These are phyloP conservation scores for Hippophae tibetana DNA, from an alignment of 306 rosid species.

Conservation along the genomic window DNA sequence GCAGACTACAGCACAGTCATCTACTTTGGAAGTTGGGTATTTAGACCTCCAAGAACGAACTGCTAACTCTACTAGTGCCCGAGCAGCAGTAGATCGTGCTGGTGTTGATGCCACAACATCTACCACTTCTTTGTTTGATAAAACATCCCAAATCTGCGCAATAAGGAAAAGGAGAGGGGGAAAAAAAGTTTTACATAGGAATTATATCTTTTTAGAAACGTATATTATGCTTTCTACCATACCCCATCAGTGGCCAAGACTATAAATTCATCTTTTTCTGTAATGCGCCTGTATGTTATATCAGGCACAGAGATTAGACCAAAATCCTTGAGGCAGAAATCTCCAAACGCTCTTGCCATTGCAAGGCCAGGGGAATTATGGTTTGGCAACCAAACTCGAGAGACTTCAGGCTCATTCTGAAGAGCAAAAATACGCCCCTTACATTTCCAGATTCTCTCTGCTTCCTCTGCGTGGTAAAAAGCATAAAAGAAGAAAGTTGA, in stretches of 20 bases:
- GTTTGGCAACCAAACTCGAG: conserved; percentile 79
- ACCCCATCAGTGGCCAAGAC: conserved; percentile 92
- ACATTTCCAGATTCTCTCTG: conserved; percentile 53
- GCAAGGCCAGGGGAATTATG: conserved; percentile 78
- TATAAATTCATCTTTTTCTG: conserved; percentile 60
- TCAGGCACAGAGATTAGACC: conserved; percentile 78
- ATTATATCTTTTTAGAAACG: neutral
- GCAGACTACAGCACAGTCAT: conserved; percentile 92
- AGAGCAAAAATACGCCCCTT: conserved; percentile 80
- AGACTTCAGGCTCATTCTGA: conserved; percentile 40
- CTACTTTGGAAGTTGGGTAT: conserved; percentile 92
- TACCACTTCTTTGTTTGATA: conserved; percentile 88
- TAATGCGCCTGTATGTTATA: conserved; percentile 34
- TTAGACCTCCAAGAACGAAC: conserved; percentile 72
- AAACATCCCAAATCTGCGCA: conserved; percentile 90
- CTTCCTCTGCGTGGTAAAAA: conserved; percentile 45
- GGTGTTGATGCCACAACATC: conserved; percentile 72
- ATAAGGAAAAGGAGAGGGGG: neutral
- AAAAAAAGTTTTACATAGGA: neutral
- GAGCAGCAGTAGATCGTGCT: conserved; percentile 59
- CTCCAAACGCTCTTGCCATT: conserved; percentile 88
- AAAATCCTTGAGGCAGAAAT: conserved; percentile 66
- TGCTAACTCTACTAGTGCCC: conserved; percentile 78
- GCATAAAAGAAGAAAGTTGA: neutral
- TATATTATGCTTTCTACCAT: neutral